phyloP scores from a whole-genome alignment of 2,329 filamentous ascomycete species.

The Septoria petroselini region DNA sequence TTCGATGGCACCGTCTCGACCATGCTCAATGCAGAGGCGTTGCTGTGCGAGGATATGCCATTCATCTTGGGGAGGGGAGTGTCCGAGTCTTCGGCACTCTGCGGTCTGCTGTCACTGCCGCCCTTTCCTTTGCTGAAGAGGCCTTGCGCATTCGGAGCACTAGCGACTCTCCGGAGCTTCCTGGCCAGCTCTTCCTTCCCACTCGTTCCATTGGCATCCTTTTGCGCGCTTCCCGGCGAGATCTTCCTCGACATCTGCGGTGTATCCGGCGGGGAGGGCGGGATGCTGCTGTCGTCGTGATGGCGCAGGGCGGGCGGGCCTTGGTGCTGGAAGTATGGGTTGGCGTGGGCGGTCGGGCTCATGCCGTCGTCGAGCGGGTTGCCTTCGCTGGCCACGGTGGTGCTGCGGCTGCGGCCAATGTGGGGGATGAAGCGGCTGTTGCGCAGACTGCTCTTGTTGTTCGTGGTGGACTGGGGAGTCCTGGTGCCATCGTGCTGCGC shows the following conservation, averaged over 20 bases:
- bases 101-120: constrained; percentile 48
- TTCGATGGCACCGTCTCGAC: constrained; percentile 45
- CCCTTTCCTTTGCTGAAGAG: constrained; percentile 59
- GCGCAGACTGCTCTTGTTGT: constrained; percentile 59
- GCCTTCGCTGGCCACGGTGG: constrained; percentile 88
- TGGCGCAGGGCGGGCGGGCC: constrained; percentile 89
- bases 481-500: constrained; percentile 43
- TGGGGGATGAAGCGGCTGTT: constrained; percentile 86
- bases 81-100: constrained; percentile 66
- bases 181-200: constrained; percentile 92
- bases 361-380: constrained; percentile 83
- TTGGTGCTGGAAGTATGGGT: constrained; percentile 96
- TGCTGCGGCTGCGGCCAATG: constrained; percentile 81
- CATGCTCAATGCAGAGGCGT: constrained; percentile 51
- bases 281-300: constrained; percentile 89
- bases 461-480: constrained; percentile 54
- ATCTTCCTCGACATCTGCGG: constrained; percentile 69
- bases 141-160: constrained; percentile 93
- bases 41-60: constrained; percentile 48
- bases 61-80: constrained; percentile 55
- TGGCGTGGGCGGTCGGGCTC: constrained; percentile 89
- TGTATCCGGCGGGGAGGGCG: constrained; percentile 87
- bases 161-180: constrained; percentile 89
- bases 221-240: constrained; percentile 58
- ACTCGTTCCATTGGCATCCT: constrained; percentile 67